Conservation (phyloP, 441 rosid genomes). For the Syzygium syzygioides region DNA sequence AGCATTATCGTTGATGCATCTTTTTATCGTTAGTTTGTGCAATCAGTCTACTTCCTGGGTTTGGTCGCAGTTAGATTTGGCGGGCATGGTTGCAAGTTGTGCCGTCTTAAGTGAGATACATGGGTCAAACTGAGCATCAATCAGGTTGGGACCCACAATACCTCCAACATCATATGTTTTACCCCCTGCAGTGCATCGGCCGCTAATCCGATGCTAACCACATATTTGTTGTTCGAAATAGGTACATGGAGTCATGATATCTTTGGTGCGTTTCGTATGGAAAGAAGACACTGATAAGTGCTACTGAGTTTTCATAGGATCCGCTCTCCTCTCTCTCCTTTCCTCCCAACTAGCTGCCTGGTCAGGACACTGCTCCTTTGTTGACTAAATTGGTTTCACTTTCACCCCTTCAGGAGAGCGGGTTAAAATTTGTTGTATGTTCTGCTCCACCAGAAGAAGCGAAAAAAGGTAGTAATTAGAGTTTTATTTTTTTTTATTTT, state of each 20-base stretch:
- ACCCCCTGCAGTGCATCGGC: not conserved
- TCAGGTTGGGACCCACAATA: not conserved
- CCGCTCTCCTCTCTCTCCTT: not conserved
- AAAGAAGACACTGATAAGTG: not conserved
- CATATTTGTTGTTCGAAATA: not conserved
- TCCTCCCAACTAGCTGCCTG: not conserved
- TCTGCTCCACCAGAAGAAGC: not conserved
- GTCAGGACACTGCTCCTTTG: not conserved
- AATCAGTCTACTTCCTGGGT: not conserved
- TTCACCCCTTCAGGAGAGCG: not conserved
- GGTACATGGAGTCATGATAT: not conserved
- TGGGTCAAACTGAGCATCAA: not conserved
- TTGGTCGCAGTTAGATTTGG: not conserved
- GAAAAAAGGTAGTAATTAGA: not conserved
- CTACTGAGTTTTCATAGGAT: not conserved
- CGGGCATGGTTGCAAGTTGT: not conserved
- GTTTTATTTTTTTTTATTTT: not conserved
- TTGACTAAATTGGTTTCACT: not conserved
- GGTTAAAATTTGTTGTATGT: not conserved
- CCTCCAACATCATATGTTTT: not conserved
- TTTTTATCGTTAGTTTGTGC: not conserved
- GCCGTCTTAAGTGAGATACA: not conserved
- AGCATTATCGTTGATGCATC: not conserved
- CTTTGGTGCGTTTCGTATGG: not conserved
- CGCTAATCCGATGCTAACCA: not conserved